These are phyloP conservation scores for Cutaneotrichosporon cutaneum DNA, from an alignment of 1,284 basidiomycete species.

Conservation along the genomic window DNA sequence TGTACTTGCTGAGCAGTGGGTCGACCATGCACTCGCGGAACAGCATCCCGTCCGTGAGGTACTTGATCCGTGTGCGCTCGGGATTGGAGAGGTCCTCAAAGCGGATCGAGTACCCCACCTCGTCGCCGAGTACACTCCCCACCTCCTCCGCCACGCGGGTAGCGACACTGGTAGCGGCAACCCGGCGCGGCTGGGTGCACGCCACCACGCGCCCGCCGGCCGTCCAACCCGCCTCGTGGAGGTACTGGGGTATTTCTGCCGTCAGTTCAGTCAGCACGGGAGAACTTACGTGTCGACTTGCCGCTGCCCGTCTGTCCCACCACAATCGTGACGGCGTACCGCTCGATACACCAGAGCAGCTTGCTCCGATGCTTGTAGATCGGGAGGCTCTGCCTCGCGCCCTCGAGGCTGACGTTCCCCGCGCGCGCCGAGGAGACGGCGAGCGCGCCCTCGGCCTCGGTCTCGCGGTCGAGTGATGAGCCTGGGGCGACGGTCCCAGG, in stretches of 20 bases:
- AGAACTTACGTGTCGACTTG: slow-evolving; percentile 80
- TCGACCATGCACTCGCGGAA: slow-evolving; percentile 92
- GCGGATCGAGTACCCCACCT: slow-evolving; percentile 95
- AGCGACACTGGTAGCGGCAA: slow-evolving; percentile 93
- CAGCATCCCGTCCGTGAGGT: slow-evolving; percentile 97
- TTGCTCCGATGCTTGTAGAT: slow-evolving; percentile 85
- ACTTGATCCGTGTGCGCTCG: slow-evolving; percentile 82
- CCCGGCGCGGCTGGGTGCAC: slow-evolving; percentile 91
- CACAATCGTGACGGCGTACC: slow-evolving; percentile 74
- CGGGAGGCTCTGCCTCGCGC: slow-evolving; percentile 75
- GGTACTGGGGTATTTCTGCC: slow-evolving; percentile 87
- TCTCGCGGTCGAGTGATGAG: slow-evolving; percentile 78
- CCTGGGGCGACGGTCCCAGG: slow-evolving; percentile 78
- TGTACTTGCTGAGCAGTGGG: slow-evolving; percentile 82
- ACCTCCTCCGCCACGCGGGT: slow-evolving; percentile 85
- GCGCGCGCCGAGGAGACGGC: slow-evolving; percentile 62
- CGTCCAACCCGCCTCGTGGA: slow-evolving; percentile 88
- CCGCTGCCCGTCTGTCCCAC: slow-evolving; percentile 96
- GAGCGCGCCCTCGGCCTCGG: slow-evolving; percentile 69
- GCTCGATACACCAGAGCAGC: slow-evolving; percentile 80
- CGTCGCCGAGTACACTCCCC: slow-evolving; percentile 81
- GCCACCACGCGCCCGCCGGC: slow-evolving; percentile 72
- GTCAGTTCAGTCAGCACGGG: slow-evolving; percentile 16
- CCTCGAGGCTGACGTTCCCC: slow-evolving; percentile 60
- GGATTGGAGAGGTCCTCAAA: slow-evolving; percentile 90